Evolutionary conservation across 345 rosid species (phyloP), one percentile per base, ranked within the genome.

Genomic region (Salix purpurea): DNA sequence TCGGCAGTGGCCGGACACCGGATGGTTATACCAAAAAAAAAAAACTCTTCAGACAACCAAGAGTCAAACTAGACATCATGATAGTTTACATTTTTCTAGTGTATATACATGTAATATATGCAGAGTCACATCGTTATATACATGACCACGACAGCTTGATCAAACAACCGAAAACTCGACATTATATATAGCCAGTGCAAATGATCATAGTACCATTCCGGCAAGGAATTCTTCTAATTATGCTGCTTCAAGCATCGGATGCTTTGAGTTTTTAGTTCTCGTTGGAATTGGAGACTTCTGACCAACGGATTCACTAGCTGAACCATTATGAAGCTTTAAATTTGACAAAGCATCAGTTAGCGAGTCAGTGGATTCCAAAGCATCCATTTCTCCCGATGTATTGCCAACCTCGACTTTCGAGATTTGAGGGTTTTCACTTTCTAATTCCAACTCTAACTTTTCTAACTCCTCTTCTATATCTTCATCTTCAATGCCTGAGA

Each of bases 391-490:
- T 74, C n/a, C 83, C 32, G 78, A 66, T 36, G 74, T 50, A 46
- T 58, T 21, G 34, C 72, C 42, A 56, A 11, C 28, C 24, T 44
- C 72, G 24, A 67, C 24, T 77, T 75, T 52, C 7, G 65, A 69
- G 10, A 13, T 72, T 62, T 71, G 56, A 73, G 74, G 76, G 72
- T 74, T 78, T 70, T 79, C 90, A 40, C 79, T 83, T 79, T 79
- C 89, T 67, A 91, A 71, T 84, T 90, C 94, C 79, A 86, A 71
- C 83, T 93, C 94, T 73, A 91, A 50, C 77, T 88, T 88, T 81
- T 70, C 80, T 76, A 95, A 90, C 82, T 95, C 97, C 72, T 90
- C 94, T 81, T 88, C 93, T 0, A 91, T 70, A 67, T 89, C 88
- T 80, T 91, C 96, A 65, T 91, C 99, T 60, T 91, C 97, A 40